Base-by-base conservation (phyloP, 371 early-diverging fungal species). In the Chytridium lagenaria region DNA sequence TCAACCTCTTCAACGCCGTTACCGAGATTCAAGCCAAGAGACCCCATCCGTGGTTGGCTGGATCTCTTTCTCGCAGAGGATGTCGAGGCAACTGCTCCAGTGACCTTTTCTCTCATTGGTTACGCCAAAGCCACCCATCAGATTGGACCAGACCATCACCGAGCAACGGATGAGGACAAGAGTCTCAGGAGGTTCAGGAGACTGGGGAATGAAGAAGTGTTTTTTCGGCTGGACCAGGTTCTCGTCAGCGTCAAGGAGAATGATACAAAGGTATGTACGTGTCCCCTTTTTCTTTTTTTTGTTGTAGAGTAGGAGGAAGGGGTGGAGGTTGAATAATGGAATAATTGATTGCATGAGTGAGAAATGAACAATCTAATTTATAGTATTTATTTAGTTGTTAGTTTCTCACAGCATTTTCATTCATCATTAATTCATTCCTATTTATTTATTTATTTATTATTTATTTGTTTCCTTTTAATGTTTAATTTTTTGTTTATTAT, bases 81-180 rank as follows among this genome's bases (percentile, higher is more conserved):
- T 38, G 66, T 66, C 3, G 66, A 66, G 26, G 40, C 37, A 2
- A n/a, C 23, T 12, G 44, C 15, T 12, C 39, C 39, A 1, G 28
- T 66, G 15, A 40, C 44, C 44, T 66, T 66, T 28, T 38, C 38
- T 5, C 2, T 66, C 23, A 44, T 66, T 37, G 66, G 66, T 22
- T 44, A n/a, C 44, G 38, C 66, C 49, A 66, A 66, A 44, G 28
- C 28, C 22, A 3, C 5, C 10, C 49, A 44, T 19, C 30, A 40
- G 12, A 26, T 66, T 5, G 10, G 49, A 23, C 44, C 38, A 40
- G 66, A 66, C 66, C 49, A 38, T 2, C 66, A 16, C 2, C 3
- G 19, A 2, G 38, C 66, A 3, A 38, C 49, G 5, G 66, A 44
- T 15, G 66, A 66, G 36, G 66, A 44, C 44, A 5, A 30, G 23